Percentiles rank a stretch among this genome's conserved stretches.
Conservation (phyloP, 2,329 filamentous ascomycete genomes). For the Dryadomyces quercus-mongolicae region DNA sequence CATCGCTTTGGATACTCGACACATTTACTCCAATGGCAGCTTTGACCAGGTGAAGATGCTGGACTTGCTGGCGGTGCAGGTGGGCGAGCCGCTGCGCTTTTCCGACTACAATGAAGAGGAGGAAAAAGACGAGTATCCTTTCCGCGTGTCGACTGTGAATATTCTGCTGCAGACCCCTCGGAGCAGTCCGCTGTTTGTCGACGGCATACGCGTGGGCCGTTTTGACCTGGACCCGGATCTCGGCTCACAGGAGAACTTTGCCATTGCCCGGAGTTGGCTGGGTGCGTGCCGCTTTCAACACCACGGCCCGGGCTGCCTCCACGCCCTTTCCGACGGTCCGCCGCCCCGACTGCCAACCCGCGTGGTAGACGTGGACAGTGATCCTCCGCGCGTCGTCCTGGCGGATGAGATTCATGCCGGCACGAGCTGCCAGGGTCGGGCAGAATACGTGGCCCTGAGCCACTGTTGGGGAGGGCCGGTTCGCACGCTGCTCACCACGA, state of each 20-base stretch:
- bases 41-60: background rate
- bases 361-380: background rate
- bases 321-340: background rate
- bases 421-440: background rate
- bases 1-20: background rate
- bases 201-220: background rate
- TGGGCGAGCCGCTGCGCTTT: background rate
- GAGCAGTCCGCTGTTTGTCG: background rate
- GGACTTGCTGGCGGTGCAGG: background rate
- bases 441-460: slow-evolving; percentile 5
- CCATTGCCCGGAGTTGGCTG: slow-evolving; percentile 3
- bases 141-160: background rate
- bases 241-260: background rate
- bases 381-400: background rate
- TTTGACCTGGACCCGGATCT: background rate
- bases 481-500: background rate
- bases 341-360: slow-evolving; percentile 1
- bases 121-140: background rate
- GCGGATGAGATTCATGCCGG: background rate
- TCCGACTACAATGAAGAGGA: background rate
- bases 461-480: slow-evolving; percentile 6
- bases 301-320: background rate
- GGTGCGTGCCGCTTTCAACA: background rate
- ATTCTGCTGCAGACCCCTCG: background rate
- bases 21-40: background rate